These are phyloP conservation scores for Ocimum tenuiflorum DNA, from an alignment of 257 asterid species.

Conservation along the genomic window DNA sequence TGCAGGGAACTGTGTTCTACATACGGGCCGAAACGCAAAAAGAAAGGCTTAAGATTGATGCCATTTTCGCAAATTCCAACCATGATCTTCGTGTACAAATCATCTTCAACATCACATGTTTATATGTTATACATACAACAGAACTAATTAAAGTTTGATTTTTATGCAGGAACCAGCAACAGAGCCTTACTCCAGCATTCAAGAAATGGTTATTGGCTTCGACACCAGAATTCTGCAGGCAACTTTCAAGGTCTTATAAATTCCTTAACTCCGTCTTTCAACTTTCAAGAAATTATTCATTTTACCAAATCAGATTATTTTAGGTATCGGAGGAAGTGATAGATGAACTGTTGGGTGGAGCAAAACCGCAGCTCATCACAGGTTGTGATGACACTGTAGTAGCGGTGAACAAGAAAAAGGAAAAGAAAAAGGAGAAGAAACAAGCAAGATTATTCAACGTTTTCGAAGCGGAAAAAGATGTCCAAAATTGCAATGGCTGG, in stretches of 20 bases:
- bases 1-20: constrained; percentile 48
- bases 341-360: constrained; percentile 39
- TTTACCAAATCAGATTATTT: no score
- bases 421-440: constrained; percentile 18
- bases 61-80: constrained; percentile 46
- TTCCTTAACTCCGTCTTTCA: background rate
- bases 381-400: constrained; percentile 19
- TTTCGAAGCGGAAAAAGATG: constrained; percentile 44
- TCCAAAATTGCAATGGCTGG: constrained; percentile 76
- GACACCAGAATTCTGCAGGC: constrained; percentile 52
- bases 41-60: constrained; percentile 50
- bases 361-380: constrained; percentile 39
- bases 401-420: constrained; percentile 28
- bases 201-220: constrained; percentile 66
- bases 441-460: constrained; percentile 38
- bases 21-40: constrained; percentile 30
- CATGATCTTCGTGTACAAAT: constrained; percentile 29
- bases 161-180: constrained; percentile 37
- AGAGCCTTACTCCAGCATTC: constrained; percentile 54
- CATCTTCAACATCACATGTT: background rate
- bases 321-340: constrained; percentile 55
- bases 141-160: background rate
- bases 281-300: no score
- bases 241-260: constrained; percentile 31
- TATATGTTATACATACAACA: no score